These are phyloP conservation scores for Chaetothyriales sp. DNA, from an alignment of 2,329 filamentous ascomycete genomes.

Conservation along the genomic window DNA sequence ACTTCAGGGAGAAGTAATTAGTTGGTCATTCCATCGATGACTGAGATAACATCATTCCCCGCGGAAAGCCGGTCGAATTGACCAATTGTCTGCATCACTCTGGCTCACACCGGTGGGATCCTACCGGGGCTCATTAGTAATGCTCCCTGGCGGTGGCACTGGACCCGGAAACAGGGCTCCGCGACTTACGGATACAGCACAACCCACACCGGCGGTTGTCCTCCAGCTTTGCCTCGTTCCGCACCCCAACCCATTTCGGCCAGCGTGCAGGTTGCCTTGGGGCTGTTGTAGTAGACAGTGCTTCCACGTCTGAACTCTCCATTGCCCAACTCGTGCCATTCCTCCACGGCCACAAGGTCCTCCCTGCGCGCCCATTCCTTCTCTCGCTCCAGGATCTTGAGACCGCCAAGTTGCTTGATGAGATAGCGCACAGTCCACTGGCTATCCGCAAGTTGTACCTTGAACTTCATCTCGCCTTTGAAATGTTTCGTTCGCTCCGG, in stretches of 20 bases:
- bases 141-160: not conserved
- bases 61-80: not conserved
- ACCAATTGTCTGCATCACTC: not conserved
- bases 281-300: constrained; percentile 38
- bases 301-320: constrained; percentile 48
- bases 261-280: constrained; percentile 37
- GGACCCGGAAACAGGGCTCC: not conserved
- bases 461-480: constrained; percentile 29
- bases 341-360: constrained; percentile 37
- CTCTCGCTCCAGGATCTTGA: constrained; percentile 24
- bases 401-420: constrained; percentile 45
- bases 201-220: constrained; percentile 11
- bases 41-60: too few relatives aligned
- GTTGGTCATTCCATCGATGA: too few relatives aligned
- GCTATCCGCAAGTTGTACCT: constrained; percentile 40
- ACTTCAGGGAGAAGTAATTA: too few relatives aligned
- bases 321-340: constrained; percentile 41
- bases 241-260: constrained; percentile 28
- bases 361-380: not conserved
- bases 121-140: not conserved
- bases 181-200: constrained; percentile 9
- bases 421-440: constrained; percentile 43
- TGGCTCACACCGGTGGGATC: not conserved
- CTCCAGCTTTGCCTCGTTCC: constrained; percentile 11
- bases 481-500: not conserved